Conservation (phyloP, 371 early-diverging fungal species). For the Mucor velutinosus region DNA sequence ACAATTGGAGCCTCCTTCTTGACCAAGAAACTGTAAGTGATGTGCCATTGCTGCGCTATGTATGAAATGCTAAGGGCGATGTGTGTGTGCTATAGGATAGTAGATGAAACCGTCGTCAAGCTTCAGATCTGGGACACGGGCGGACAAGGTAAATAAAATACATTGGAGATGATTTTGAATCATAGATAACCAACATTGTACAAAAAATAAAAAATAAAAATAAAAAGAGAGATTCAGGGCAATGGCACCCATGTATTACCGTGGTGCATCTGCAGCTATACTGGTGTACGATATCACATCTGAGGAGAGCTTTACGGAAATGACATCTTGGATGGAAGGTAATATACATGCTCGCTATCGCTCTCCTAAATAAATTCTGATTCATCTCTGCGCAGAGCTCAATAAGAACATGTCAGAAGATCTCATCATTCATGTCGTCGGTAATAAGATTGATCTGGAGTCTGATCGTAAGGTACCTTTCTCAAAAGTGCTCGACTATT, state of each 20-base stretch:
- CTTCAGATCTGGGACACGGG: slow-evolving; percentile 38
- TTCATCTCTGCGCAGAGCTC: slow-evolving; percentile 42
- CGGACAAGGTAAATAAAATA: slow-evolving; percentile 19
- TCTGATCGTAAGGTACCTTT: slow-evolving; percentile 51
- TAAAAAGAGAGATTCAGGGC: slow-evolving; percentile 54
- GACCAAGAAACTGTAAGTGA: slow-evolving; percentile 61
- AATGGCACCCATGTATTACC: slow-evolving; percentile 74
- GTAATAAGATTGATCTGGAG: slow-evolving; percentile 72
- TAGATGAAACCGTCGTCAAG: slow-evolving; percentile 59
- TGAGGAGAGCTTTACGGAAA: slow-evolving; percentile 62
- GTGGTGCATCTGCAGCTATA: slow-evolving; percentile 64
- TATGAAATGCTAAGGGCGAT: background rate
- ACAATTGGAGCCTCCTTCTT: slow-evolving; percentile 77
- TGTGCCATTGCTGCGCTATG: too few relatives aligned
- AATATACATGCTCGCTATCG: background rate
- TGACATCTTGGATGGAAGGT: slow-evolving; percentile 72
- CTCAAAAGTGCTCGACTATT: slow-evolving; percentile 51
- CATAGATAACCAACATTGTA: slow-evolving; percentile 31
- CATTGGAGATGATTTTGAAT: background rate
- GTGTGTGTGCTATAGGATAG: background rate
- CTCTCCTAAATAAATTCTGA: background rate
- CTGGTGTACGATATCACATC: slow-evolving; percentile 60
- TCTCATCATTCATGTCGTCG: slow-evolving; percentile 68
- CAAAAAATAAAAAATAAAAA: too few relatives aligned
- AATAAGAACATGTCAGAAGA: slow-evolving; percentile 63